A percentile compares a stretch with the other conserved stretches of the same genome.
phyloP scores from a whole-genome alignment of 192 early-diverging fungal genomes.

The Entophlyctis luteolus region DNA sequence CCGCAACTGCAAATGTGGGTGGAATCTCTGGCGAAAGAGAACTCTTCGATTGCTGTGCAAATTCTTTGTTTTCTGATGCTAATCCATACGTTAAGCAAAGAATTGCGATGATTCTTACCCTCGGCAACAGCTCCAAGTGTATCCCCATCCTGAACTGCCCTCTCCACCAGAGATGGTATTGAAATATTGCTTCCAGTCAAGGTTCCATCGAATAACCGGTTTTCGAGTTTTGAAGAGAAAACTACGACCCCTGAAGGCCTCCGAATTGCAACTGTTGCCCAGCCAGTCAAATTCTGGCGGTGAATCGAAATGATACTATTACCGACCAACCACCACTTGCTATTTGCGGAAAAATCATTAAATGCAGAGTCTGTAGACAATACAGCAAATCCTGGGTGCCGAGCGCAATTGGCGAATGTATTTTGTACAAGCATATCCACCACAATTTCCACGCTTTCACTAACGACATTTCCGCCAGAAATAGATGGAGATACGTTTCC shows the following conservation, averaged over 20 bases:
- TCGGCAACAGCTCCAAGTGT: background rate
- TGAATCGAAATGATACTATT: conserved; percentile 77
- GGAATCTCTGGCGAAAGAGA: background rate
- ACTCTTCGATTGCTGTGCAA: no score
- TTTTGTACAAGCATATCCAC: conserved; percentile 91
- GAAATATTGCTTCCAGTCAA: background rate
- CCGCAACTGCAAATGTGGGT: no score
- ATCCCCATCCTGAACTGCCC: background rate
- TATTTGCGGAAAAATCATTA: background rate
- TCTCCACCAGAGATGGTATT: background rate
- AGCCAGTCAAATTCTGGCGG: conserved; percentile 59
- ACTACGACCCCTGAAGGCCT: conserved; percentile 74
- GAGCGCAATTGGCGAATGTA: conserved; percentile 68
- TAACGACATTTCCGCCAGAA: conserved; percentile 34
- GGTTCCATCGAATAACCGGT: conserved; percentile 27
- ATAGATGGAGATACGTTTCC: background rate
- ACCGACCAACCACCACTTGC: conserved; percentile 77
- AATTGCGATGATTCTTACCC: background rate
- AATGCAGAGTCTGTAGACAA: conserved; percentile 5
- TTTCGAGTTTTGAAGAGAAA: conserved; percentile 67
- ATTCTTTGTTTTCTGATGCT: no score
- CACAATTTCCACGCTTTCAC: conserved; percentile 88
- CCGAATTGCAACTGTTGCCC: conserved; percentile 80
- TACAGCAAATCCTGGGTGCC: conserved; percentile 46
- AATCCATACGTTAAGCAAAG: background rate